A percentile compares a stretch with the other conserved stretches of the same genome.
phyloP scores from a whole-genome alignment of 129 eudicot genomes.

The Helianthus tuberosus region DNA sequence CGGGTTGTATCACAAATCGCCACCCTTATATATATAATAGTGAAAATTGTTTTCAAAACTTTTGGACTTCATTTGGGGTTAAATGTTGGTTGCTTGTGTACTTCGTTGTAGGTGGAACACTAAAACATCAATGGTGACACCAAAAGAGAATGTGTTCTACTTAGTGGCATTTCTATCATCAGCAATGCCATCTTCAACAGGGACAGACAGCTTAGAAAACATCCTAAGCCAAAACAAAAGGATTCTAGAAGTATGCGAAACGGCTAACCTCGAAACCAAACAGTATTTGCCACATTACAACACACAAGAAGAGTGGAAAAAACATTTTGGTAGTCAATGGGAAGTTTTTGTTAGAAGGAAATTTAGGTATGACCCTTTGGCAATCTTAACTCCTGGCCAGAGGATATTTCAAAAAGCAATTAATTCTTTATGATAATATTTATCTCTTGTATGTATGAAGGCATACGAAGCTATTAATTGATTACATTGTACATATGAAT shows the following conservation, averaged over 20 bases:
- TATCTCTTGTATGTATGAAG: conserved; percentile 16
- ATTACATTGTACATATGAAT: conserved; percentile 30
- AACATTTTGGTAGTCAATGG: conserved; percentile 86
- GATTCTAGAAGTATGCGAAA: conserved; percentile 61
- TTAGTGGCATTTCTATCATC: conserved; percentile 79
- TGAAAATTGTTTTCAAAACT: neutral
- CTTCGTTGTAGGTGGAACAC: conserved; percentile 56
- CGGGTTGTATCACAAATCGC: neutral
- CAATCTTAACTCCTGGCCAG: conserved; percentile 94
- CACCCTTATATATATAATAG: neutral
- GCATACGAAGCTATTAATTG: conserved; percentile 5
- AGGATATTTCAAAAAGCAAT: conserved; percentile 66
- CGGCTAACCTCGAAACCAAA: conserved; percentile 57
- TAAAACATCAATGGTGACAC: conserved; percentile 80
- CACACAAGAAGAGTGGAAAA: conserved; percentile 73
- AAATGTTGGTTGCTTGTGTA: conserved; percentile 19
- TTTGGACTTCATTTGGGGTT: conserved; percentile 4
- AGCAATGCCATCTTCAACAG: conserved; percentile 78
- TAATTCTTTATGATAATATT: conserved; percentile 28
- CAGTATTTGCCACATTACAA: conserved; percentile 87
- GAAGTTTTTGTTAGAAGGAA: conserved; percentile 63
- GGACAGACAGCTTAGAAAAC: conserved; percentile 69
- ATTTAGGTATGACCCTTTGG: conserved; percentile 75
- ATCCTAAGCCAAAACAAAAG: conserved; percentile 63
- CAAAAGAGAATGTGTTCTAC: conserved; percentile 79